A percentile compares a stretch with the other conserved stretches of the same genome.
These are phyloP conservation scores for Mayamaea pseudoterrestris DNA, from an alignment of 108 stramenopile genomes.

Conservation along the genomic window DNA sequence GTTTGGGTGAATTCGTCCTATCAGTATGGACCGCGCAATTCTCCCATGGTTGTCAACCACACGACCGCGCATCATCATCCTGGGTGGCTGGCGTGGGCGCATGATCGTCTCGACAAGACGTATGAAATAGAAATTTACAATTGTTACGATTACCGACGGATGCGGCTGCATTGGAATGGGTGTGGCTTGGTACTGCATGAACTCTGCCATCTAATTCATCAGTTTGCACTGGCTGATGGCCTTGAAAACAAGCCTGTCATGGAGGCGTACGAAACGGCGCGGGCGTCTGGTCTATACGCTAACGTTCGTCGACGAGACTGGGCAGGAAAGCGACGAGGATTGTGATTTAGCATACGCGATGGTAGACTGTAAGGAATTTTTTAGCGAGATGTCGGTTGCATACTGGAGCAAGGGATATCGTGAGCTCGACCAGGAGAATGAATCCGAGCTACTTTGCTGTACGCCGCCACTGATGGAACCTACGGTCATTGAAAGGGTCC, in stretches of 20 bases:
- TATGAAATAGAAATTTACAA: conserved; percentile 70
- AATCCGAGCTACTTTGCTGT: conserved; percentile 24
- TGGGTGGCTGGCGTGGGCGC: conserved; percentile 53
- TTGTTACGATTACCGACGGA: conserved; percentile 44
- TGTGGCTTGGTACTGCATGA: conserved; percentile 74
- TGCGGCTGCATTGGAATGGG: conserved; percentile 76
- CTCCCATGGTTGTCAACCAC: conserved; percentile 45
- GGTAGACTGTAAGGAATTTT: conserved; percentile 74
- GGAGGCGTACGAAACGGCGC: conserved; percentile 22
- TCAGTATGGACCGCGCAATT: conserved; percentile 33
- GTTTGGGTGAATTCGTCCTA: conserved; percentile 67
- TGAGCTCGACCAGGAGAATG: conserved; percentile 30
- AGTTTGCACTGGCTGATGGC: conserved; percentile 53
- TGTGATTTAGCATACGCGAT: conserved; percentile 60
- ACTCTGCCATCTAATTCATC: conserved; percentile 75
- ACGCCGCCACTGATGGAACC: conserved; percentile 63
- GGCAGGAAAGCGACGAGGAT: conserved; percentile 44
- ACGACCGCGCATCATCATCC: conserved; percentile 61
- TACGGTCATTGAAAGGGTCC: conserved; percentile 29
- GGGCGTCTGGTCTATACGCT: conserved; percentile 38
- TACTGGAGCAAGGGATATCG: conserved; percentile 50
- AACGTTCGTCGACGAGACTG: conserved; percentile 60
- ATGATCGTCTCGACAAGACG: conserved; percentile 53
- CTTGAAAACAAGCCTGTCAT: conserved; percentile 32
- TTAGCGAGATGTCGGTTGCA: conserved; percentile 73